These are phyloP conservation scores for Smallanthus sonchifolius DNA, from an alignment of 129 eudicot species.

Conservation along the genomic window DNA sequence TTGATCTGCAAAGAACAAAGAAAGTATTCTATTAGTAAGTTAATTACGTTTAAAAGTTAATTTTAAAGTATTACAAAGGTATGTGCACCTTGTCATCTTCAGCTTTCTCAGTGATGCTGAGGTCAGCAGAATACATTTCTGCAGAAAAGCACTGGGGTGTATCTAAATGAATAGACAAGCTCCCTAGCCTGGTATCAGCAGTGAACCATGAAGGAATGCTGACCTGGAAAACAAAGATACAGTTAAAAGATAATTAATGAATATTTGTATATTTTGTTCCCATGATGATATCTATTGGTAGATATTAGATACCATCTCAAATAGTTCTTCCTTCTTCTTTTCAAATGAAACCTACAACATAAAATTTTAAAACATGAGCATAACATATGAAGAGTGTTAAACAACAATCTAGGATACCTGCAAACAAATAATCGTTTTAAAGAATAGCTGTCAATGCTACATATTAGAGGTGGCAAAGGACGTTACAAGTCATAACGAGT, in stretches of 20 bases:
- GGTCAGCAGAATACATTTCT: constrained; percentile 94
- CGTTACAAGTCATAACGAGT: background rate
- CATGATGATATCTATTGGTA: constrained; percentile 3
- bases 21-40: background rate
- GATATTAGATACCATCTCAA: constrained; percentile 92
- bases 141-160: constrained; percentile 94
- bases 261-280: background rate
- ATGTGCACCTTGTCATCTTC: constrained; percentile 86
- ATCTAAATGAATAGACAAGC: constrained; percentile 86
- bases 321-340: constrained; percentile 78
- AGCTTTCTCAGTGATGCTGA: constrained; percentile 64
- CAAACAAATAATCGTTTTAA: background rate
- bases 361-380: constrained; percentile 1
- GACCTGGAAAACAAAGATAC: constrained; percentile 46
- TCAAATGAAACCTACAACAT: constrained; percentile 65
- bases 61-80: background rate
- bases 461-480: constrained; percentile 7
- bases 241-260: constrained; percentile 7
- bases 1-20: constrained; percentile 52
- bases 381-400: background rate
- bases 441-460: constrained; percentile 3
- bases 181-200: constrained; percentile 87
- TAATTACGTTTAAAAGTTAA: background rate
- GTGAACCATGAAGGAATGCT: constrained; percentile 96
- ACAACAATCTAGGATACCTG: background rate